A percentile compares a stretch with the other conserved stretches of the same genome.
These are phyloP conservation scores for Noccaea bulbosa DNA, from an alignment of 345 rosid species.

Conservation along the genomic window DNA sequence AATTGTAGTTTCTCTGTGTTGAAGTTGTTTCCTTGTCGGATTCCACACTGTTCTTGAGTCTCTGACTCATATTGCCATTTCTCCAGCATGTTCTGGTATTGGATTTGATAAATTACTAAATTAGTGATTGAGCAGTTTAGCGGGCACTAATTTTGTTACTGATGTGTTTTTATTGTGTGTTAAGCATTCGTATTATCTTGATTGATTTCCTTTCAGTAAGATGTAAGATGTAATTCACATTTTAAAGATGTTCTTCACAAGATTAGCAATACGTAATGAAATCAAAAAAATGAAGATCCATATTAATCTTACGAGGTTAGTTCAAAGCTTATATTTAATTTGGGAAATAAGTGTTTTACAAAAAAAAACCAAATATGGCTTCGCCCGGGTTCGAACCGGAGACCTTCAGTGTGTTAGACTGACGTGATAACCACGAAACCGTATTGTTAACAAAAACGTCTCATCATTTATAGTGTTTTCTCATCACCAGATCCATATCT, in stretches of 20 bases:
- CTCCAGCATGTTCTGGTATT: no score
- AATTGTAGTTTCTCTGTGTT: neutral
- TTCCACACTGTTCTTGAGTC: neutral
- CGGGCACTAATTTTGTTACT: neutral
- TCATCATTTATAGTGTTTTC: no score
- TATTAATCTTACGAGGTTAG: no score
- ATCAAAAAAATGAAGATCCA: no score
- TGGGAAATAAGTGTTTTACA: no score
- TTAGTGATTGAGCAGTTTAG: no score
- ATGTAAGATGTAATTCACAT: neutral
- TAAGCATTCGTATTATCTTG: neutral
- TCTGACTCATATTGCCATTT: neutral
- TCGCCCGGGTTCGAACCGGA: constrained; percentile 90
- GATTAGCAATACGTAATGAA: neutral
- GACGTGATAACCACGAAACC: constrained; percentile 81
- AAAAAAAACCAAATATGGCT: constrained; percentile 1
- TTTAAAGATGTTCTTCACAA: neutral
- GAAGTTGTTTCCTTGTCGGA: no score
- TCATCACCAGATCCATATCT: no score
- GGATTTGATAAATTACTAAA: neutral
- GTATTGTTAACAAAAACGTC: no score
- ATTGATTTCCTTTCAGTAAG: no score
- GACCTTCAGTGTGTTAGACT: constrained; percentile 98
- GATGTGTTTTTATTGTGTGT: neutral
- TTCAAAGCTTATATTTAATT: no score